A percentile compares a stretch with the other conserved stretches of the same genome.
phyloP scores from a whole-genome alignment of 2,329 filamentous ascomycete genomes.

The Cladosporium velox region DNA sequence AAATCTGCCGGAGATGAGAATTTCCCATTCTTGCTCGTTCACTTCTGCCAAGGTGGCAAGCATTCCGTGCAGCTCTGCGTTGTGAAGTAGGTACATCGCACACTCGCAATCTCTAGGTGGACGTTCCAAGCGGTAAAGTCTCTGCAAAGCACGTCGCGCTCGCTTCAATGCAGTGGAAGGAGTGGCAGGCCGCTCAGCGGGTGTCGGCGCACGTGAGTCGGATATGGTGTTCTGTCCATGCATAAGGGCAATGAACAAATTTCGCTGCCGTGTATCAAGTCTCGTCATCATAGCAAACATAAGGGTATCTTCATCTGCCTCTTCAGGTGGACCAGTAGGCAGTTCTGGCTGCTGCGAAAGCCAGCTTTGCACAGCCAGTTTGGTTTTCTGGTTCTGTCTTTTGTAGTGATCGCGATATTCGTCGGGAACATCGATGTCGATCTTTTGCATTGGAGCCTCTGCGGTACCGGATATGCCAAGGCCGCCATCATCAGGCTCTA shows the following conservation, averaged over 20 bases:
- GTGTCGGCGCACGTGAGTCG: slow-evolving; percentile 67
- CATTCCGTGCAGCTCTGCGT: slow-evolving; percentile 79
- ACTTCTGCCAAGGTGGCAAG: slow-evolving; percentile 86
- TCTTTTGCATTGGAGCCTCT: slow-evolving; percentile 67
- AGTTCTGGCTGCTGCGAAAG: slow-evolving; percentile 76
- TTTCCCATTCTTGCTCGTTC: slow-evolving; percentile 93
- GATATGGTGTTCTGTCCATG: slow-evolving; percentile 56
- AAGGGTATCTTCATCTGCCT: slow-evolving; percentile 91
- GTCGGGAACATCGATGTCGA: slow-evolving; percentile 92
- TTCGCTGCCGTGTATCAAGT: slow-evolving; percentile 72
- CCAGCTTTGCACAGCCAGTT: slow-evolving; percentile 89
- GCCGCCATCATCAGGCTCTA: slow-evolving; percentile 57
- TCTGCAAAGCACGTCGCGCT: slow-evolving; percentile 76
- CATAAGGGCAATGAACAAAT: slow-evolving; percentile 79
- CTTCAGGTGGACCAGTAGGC: slow-evolving; percentile 74
- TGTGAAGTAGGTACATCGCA: slow-evolving; percentile 81
- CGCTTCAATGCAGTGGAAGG: slow-evolving; percentile 70
- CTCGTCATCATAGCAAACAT: slow-evolving; percentile 92
- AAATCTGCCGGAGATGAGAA: slow-evolving; percentile 88
- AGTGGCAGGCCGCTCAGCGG: slow-evolving; percentile 42
- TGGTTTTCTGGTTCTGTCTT: slow-evolving; percentile 87
- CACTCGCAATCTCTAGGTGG: slow-evolving; percentile 82
- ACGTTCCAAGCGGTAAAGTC: slow-evolving; percentile 74
- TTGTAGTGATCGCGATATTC: slow-evolving; percentile 92
- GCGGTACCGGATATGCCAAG: slow-evolving; percentile 58